Conservation (phyloP, 2,329 filamentous ascomycete genomes). For the Orbilia quercus region DNA sequence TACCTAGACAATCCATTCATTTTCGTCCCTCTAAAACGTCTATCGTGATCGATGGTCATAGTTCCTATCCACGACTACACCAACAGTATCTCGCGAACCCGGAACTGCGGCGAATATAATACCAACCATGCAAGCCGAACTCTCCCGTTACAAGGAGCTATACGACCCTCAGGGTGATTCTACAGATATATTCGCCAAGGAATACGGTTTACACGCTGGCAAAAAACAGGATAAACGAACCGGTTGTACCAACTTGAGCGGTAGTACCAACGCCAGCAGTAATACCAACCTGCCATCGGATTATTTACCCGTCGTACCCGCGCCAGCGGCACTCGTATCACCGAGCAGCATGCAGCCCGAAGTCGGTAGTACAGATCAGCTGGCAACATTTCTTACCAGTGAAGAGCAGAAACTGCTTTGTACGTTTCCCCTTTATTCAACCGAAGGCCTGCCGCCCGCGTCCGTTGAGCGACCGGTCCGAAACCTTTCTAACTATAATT, state of each 20-base stretch:
- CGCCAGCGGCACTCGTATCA: neutral
- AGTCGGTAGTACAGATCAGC: constrained; percentile 1
- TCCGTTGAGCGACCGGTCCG: no score
- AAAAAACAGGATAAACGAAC: no score
- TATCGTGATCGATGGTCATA: neutral
- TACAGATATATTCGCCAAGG: constrained; percentile 32
- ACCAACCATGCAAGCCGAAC: constrained; percentile 39
- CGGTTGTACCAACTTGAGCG: no score
- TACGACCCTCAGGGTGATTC: constrained; percentile 35
- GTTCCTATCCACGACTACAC: no score
- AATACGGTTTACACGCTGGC: constrained; percentile 15
- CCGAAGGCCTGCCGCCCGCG: no score
- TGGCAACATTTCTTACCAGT: neutral
- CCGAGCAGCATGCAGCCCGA: constrained; percentile 10
- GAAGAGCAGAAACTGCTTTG: constrained; percentile 19
- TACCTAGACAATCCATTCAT: neutral
- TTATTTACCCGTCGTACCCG: neutral
- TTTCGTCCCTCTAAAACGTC: neutral
- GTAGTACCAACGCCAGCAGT: no score
- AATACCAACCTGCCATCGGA: constrained; percentile 13
- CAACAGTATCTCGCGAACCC: no score
- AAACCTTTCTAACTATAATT: no score
- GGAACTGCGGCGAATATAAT: no score
- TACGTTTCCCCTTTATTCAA: constrained; percentile 15
- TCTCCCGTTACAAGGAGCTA: constrained; percentile 12